A percentile compares a stretch with the other conserved stretches of the same genome.
phyloP scores from a whole-genome alignment of 1,139 yeast genomes.

The Pneumocystis carinii region DNA sequence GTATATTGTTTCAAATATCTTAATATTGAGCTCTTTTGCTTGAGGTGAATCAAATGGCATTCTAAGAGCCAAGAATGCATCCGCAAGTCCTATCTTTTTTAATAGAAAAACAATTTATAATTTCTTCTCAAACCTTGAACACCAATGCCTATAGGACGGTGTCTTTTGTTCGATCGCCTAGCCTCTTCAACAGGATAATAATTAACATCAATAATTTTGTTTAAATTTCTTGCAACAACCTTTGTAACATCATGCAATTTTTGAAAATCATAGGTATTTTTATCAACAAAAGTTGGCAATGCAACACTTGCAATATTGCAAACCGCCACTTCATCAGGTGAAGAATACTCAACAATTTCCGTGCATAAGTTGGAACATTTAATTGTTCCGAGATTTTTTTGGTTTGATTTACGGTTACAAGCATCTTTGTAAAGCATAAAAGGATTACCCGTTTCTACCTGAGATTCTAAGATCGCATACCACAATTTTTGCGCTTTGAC shows the following conservation, averaged over 20 bases:
- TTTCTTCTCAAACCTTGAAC: constrained; percentile 44
- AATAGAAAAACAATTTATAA: not conserved
- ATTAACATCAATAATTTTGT: constrained; percentile 63
- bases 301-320: constrained; percentile 83
- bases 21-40: constrained; percentile 57
- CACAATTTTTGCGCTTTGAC: constrained; percentile 78
- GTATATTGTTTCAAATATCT: constrained; percentile 77
- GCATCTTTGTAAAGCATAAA: constrained; percentile 85
- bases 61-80: constrained; percentile 60
- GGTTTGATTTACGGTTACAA: constrained; percentile 69
- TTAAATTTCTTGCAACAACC: constrained; percentile 59
- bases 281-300: constrained; percentile 50
- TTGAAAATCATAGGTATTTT: constrained; percentile 48
- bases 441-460: constrained; percentile 87
- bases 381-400: constrained; percentile 73
- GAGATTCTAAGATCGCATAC: constrained; percentile 76
- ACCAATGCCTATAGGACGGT: constrained; percentile 79
- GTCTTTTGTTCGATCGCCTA: constrained; percentile 49
- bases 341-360: constrained; percentile 76
- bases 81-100: constrained; percentile 38
- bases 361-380: constrained; percentile 82
- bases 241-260: constrained; percentile 59
- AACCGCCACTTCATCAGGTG: constrained; percentile 80
- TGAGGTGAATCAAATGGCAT: constrained; percentile 65
- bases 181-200: constrained; percentile 66